A percentile compares a stretch with the other conserved stretches of the same genome.
Evolutionary conservation across 2,329 filamentous ascomycete species (phyloP).

Genomic region (Colletotrichum lupini): DNA sequence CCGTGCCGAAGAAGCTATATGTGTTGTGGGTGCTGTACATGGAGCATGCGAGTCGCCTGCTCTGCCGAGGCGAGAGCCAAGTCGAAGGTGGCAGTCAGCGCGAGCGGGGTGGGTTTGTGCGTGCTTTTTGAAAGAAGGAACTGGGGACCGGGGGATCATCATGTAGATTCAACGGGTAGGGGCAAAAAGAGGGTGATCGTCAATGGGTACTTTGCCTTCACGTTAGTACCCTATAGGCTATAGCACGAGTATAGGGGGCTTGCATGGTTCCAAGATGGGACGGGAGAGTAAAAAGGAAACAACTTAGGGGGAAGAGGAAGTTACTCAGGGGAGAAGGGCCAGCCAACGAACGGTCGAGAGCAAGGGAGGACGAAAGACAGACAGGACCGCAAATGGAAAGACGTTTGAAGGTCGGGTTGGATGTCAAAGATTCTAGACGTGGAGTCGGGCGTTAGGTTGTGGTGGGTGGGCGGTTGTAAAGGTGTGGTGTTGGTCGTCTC

Average conservation of each 20-base stretch:
- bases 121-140: not conserved
- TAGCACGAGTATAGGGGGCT: not conserved
- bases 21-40: not conserved
- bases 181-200: not conserved
- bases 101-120: constrained; percentile 13
- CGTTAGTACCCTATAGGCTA: not conserved
- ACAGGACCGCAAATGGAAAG: constrained; percentile 2
- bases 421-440: constrained; percentile 22
- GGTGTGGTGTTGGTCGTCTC: constrained; percentile 6
- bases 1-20: not conserved
- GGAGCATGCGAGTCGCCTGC: constrained; percentile 11
- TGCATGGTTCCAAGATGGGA: not conserved
- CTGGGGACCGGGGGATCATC: not conserved
- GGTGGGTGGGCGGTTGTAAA: not conserved
- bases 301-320: not conserved
- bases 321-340: not conserved
- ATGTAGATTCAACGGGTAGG: not conserved
- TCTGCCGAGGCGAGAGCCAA: constrained; percentile 28
- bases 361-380: constrained; percentile 3
- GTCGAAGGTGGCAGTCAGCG: constrained; percentile 7
- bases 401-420: constrained; percentile 27
- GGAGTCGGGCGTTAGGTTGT: not conserved
- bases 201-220: not conserved
- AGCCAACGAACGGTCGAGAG: not conserved
- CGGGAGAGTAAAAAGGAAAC: not conserved